Evolutionary conservation across 257 asterid genomes (phyloP), one percentile per base, ranked within the genome.

Genomic region (Marsdenia floribunda): DNA sequence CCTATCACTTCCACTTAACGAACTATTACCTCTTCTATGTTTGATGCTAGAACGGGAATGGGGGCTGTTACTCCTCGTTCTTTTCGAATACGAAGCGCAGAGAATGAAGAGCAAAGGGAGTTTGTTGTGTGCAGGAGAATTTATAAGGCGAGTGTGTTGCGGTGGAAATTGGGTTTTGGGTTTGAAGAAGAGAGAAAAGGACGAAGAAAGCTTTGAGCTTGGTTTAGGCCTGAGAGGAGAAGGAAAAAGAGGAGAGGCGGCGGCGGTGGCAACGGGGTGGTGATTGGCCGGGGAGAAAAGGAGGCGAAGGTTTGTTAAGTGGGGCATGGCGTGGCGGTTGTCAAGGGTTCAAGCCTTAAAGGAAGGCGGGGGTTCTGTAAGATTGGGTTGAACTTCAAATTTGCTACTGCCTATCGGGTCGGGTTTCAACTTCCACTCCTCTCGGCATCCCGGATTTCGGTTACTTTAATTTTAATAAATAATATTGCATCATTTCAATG

Each of bases 221-320:
- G 68, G 53, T 14, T 53, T 67, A 54, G 22, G 16, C 35, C 29
- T 5, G 18, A 73, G 71, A 46, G 59, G 76, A 77, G 70, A 79
- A 69, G 46, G 75, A 47, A 66, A 63, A 22, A 18, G 83, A 44
- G 52, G 81, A 19, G 70, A 18, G 50, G 70, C 70, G 86, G 80
- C 83, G 85, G 86, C 72, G 71, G 85, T 75, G 84, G 84, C 10
- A 35, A 75, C 2, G 73, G 18, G 49, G 87, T 71, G 88, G 89
- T 74, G 78, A 71, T 82, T 81, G 79, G 88, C 87, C 87, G 96
- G 80, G 76, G 90, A 81, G 88, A 88, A 80, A 59, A 91, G 85
- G 83, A 86, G 81, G 77, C 98, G 96, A 68, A 93, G 86, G 84
- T 77, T 88, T 68, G 90, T 70, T 33, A 85, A 59, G 60, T 89